Evolutionary conservation across 2,329 filamentous ascomycete genomes (phyloP).

Genomic region (Diplodia scrobiculata): DNA sequence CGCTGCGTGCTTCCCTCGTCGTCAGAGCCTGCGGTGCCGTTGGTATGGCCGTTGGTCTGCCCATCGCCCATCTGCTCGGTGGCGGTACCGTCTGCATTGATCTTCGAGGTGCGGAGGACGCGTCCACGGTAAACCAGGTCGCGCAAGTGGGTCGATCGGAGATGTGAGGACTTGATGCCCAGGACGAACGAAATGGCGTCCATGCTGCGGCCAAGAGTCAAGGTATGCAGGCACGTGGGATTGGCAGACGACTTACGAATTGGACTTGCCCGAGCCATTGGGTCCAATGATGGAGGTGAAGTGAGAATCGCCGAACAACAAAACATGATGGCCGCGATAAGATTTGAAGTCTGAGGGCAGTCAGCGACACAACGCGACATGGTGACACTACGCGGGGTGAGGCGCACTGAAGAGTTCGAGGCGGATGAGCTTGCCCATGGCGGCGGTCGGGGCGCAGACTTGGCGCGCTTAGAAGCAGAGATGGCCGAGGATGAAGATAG

Average conservation of each 20-base stretch:
- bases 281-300: constrained; percentile 99
- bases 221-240: constrained; percentile 28
- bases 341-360: constrained; percentile 85
- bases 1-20: constrained; percentile 57
- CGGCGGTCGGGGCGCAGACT: constrained; percentile 1
- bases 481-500: background rate
- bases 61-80: constrained; percentile 48
- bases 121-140: constrained; percentile 95
- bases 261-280: constrained; percentile 99
- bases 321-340: constrained; percentile 92
- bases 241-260: constrained; percentile 67
- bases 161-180: constrained; percentile 96
- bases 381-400: constrained; percentile 19
- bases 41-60: constrained; percentile 59
- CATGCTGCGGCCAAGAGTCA: constrained; percentile 66
- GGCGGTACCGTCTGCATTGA: constrained; percentile 86
- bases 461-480: background rate
- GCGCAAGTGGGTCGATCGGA: constrained; percentile 89
- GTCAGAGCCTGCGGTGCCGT: constrained; percentile 32
- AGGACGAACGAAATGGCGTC: constrained; percentile 99
- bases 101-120: constrained; percentile 86
- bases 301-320: constrained; percentile 95
- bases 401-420: constrained; percentile 87
- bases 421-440: constrained; percentile 93
- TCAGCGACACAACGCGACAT: constrained; percentile 33